Evolutionary conservation across 495 filamentous ascomycete genomes (phyloP), one percentile per base, ranked within the genome.

Genomic region (Glarea lozoyensis): DNA sequence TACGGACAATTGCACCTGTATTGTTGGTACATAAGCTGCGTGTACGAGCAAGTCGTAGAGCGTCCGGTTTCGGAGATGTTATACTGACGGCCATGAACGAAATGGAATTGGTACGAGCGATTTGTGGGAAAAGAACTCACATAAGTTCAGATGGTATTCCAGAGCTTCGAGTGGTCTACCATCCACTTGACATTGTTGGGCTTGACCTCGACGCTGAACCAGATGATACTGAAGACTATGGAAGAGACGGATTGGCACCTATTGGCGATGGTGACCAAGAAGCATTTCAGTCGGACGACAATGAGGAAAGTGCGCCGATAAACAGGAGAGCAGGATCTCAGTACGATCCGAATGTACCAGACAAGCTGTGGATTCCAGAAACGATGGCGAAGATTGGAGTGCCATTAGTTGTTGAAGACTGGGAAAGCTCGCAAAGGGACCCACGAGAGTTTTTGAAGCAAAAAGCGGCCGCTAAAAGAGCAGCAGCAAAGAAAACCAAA

Each of bases 301-400:
- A 74, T 12, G 36, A 52, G 0, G 56, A 54, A 16, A 59, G 58
- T 21, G 42, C 37, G 17, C 61, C 57, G 32, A 53, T 65, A 24
- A 69, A 58, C 12, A 84, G 77, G 54, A 60, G 76, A 22, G 76
- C 72, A n/a, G 68, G 77, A 31, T 81, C 81, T 23, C 60, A 63
- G 0, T 86, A 76, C 34, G 79, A 90, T 50, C 76, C 86, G 2
- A 76, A 78, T 22, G 58, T 76, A 25, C 54, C 69, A 2, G 76
- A 82, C 33, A 81, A 81, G 48, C 53, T 78, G 16, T 98, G 89
- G 89, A 61, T 96, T 4, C 74, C 86, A 10, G 82, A 88, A 53
- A 71, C 73, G 0, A 66, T 85, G 45, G 79, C 78, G 9, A 82
- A 75, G 40, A 55, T 83, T 12, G 83, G 86, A 0, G 68, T 85